Conservation (phyloP, 179 eudicot genomes). For the Vitellaria paradoxa region DNA sequence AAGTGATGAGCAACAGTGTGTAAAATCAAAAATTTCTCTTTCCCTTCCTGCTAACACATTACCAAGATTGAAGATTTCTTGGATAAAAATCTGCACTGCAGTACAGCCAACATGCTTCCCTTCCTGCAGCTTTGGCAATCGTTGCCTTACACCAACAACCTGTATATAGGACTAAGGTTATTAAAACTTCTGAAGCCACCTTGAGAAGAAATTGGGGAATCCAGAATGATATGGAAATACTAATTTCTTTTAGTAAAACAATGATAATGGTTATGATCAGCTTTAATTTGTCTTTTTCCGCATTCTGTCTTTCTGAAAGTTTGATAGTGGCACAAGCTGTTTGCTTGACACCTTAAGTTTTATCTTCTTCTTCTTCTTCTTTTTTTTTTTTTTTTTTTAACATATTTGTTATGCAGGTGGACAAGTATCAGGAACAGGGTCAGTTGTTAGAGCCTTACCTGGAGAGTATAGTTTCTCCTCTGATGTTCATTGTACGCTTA, state of each 20-base stretch:
- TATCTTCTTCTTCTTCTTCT: background rate
- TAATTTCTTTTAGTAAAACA: background rate
- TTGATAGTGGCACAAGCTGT: background rate
- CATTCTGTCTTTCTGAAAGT: background rate
- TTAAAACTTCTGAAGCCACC: slow-evolving; percentile 1
- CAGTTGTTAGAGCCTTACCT: slow-evolving; percentile 91
- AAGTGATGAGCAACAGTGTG: background rate
- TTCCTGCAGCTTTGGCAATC: background rate
- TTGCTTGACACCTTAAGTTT: background rate
- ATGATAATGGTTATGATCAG: background rate
- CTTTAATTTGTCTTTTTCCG: background rate
- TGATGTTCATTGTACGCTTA: slow-evolving; percentile 78
- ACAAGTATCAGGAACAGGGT: slow-evolving; percentile 96
- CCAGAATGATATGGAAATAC: background rate
- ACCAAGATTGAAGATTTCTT: background rate
- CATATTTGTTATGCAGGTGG: slow-evolving; percentile 50
- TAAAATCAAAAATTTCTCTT: background rate
- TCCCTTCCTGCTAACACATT: background rate
- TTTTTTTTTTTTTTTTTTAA: background rate
- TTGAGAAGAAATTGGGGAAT: background rate
- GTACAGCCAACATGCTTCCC: background rate
- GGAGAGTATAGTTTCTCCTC: slow-evolving; percentile 85
- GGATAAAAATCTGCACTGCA: background rate
- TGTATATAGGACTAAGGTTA: background rate
- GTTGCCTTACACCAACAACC: background rate